A percentile compares a stretch with the other conserved stretches of the same genome.
Conservation (phyloP, 2,329 filamentous ascomycete species). For the Pezicula radicicola region DNA sequence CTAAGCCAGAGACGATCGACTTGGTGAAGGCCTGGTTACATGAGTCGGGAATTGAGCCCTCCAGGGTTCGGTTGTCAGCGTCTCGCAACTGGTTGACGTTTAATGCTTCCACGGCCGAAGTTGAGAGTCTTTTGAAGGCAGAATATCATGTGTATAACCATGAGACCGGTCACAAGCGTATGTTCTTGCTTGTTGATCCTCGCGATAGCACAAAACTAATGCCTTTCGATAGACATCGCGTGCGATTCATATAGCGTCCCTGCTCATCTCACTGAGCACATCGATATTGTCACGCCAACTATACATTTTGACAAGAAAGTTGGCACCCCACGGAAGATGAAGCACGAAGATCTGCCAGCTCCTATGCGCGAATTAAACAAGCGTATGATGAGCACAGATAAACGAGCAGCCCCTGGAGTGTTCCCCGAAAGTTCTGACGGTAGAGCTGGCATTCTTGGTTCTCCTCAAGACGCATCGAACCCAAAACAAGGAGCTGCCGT, state of each 20-base stretch:
- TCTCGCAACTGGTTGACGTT: conserved; percentile 25
- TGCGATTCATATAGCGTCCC: conserved; percentile 28
- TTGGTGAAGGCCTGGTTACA: conserved; percentile 52
- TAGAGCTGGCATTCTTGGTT: conserved; percentile 21
- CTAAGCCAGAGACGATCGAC: conserved; percentile 40
- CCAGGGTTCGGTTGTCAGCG: conserved; percentile 43
- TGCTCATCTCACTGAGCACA: conserved; percentile 22
- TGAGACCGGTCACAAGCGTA: conserved; percentile 38
- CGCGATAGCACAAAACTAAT: background rate
- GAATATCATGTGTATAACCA: conserved; percentile 51
- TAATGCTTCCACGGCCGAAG: conserved; percentile 31
- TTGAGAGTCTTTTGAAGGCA: conserved; percentile 51
- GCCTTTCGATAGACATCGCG: conserved; percentile 17
- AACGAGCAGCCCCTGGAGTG: background rate
- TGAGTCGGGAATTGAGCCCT: conserved; percentile 44
- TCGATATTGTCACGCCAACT: conserved; percentile 29
- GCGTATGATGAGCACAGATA: background rate
- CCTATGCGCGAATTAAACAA: conserved; percentile 16
- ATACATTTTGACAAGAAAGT: conserved; percentile 28
- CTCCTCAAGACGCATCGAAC: conserved; percentile 21
- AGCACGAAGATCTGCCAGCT: conserved; percentile 36
- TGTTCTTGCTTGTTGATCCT: background rate
- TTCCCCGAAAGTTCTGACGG: background rate
- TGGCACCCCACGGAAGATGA: conserved; percentile 11
- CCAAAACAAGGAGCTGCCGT: conserved; percentile 21